Evolutionary conservation across 306 rosid genomes (phyloP), one percentile per base, ranked within the genome.

Genomic region (Pyrus pyrifolia): DNA sequence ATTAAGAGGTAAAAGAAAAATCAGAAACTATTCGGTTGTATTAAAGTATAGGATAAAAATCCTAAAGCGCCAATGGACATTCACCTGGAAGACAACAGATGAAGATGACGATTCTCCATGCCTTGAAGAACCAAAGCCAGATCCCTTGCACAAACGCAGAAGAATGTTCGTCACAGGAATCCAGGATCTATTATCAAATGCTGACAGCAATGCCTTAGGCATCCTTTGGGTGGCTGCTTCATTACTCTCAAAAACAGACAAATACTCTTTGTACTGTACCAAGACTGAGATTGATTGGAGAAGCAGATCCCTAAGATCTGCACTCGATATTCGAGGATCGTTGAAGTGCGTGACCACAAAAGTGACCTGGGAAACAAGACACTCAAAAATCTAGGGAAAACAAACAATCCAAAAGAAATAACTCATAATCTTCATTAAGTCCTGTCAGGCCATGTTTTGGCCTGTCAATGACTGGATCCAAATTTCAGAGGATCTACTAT

Each of bases 121-220:
- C 86, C 90, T 95, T 74, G 96, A 92, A 78, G 89, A 89, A 68
- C 92, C 91, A 81, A 95, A 95, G 74, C 97, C 96, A 76, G 93
- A 89, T 67, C 97, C 97, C 91, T 93, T 95, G 91, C 96, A 92
- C 65, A 95, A 85, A 40, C 97, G 89, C 78, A 95, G 75, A 67
- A 95, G 96, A 83, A 92, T 95, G 83, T 90, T 95, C 1, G 93
- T 95, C 58, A 95, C 93, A 1, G 97, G 93, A 75, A 90, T 92
- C 97, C 97, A 95, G 70, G 99, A 92, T 90, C 97, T 87, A 84
- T 88, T 91, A 81, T 95, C 99, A 89, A 95, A 95, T 74, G 97
- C 91, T 46, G 89, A 87, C 46, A 95, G 86, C 83, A 92, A 80
- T 27, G 97, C 94, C 79, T 88, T 95, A 18, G 99, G 99, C 92